Conservation (phyloP, 2,329 filamentous ascomycete species). For the Ceratocystis alfenasii region DNA sequence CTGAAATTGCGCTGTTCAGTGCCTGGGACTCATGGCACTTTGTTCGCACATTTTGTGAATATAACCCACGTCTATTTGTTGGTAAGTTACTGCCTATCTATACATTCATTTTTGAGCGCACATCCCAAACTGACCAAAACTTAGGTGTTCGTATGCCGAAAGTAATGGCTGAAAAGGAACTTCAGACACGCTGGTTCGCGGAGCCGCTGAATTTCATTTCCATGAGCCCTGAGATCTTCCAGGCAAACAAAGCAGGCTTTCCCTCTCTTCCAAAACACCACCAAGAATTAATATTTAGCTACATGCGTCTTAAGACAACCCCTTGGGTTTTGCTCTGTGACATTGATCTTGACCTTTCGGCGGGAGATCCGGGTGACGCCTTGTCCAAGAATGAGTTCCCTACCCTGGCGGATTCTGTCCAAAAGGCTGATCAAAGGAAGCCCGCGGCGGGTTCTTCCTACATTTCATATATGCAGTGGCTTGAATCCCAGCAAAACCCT, state of each 20-base stretch:
- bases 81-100: conserved; percentile 42
- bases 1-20: conserved; percentile 57
- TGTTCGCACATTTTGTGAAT: conserved; percentile 74
- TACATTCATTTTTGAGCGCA: not conserved
- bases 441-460: conserved; percentile 34
- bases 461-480: conserved; percentile 68
- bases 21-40: conserved; percentile 92
- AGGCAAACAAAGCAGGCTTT: conserved; percentile 47
- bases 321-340: conserved; percentile 55
- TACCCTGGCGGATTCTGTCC: conserved; percentile 54
- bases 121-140: not conserved
- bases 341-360: conserved; percentile 39
- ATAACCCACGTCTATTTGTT: conserved; percentile 66
- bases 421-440: conserved; percentile 27
- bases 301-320: conserved; percentile 51
- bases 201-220: conserved; percentile 55
- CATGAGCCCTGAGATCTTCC: conserved; percentile 43
- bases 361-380: conserved; percentile 17
- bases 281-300: conserved; percentile 48
- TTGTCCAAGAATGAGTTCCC: conserved; percentile 49
- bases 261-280: conserved; percentile 51
- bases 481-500: conserved; percentile 70
- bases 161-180: conserved; percentile 45
- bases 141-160: conserved; percentile 37
- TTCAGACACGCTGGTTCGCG: conserved; percentile 57